Percentiles rank a stretch among this genome's conserved stretches.
Evolutionary conservation across 768 basidiomycete species (phyloP).

Genomic region (Botryobasidium botryosum): DNA sequence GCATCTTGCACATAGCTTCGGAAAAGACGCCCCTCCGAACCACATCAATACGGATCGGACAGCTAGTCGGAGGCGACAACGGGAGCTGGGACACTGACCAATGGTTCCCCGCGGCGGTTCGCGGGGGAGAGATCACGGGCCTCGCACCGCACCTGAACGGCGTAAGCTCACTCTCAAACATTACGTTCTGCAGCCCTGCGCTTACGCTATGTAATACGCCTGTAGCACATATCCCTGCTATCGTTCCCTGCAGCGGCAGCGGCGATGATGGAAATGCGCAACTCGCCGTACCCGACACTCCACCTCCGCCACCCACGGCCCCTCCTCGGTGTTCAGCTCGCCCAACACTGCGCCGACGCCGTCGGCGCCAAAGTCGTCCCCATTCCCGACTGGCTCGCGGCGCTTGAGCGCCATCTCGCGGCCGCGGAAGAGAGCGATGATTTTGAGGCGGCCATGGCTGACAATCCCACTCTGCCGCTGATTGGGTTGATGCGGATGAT

Average conservation of each 20-base stretch:
- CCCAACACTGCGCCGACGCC: conserved; percentile 10
- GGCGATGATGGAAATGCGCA: conserved; percentile 16
- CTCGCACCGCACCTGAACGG: not conserved
- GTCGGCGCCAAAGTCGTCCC: conserved; percentile 16
- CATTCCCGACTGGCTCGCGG: conserved; percentile 14
- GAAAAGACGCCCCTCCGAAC: conserved; percentile 18
- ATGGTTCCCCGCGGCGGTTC: conserved; percentile 31
- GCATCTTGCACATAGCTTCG: conserved; percentile 23
- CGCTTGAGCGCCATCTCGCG: conserved; percentile 11
- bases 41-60: conserved; percentile 25
- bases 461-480: conserved; percentile 6
- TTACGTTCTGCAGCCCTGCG: too few species aligned
- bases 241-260: conserved; percentile 15
- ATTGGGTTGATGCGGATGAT: conserved; percentile 9
- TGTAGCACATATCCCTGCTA: conserved; percentile 17
- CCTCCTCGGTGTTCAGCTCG: conserved; percentile 13
- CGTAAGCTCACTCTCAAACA: not conserved
- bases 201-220: too few species aligned
- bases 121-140: conserved; percentile 14
- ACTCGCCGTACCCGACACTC: conserved; percentile 10
- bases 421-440: conserved; percentile 3
- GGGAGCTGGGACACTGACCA: conserved; percentile 26
- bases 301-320: conserved; percentile 16
- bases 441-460: conserved; percentile 2
- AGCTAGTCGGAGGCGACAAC: conserved; percentile 21